Evolutionary conservation across 768 basidiomycete species (phyloP).

Genomic region (Dioszegia hungarica): DNA sequence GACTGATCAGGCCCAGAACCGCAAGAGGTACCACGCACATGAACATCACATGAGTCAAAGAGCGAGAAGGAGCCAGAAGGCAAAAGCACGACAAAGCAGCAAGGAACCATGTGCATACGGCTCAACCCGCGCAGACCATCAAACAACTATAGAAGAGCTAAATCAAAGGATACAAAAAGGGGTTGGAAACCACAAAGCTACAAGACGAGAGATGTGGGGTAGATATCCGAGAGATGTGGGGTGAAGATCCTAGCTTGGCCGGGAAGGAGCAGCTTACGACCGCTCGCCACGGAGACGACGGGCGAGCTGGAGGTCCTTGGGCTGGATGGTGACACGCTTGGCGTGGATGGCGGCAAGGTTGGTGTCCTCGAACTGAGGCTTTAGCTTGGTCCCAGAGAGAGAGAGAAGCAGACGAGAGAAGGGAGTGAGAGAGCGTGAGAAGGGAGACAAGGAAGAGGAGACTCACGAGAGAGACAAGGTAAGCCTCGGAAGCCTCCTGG

Average conservation of each 20-base stretch:
- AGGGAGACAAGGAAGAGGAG: too few species aligned
- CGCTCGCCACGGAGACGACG: slow-evolving; percentile 48
- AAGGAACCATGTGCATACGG: slow-evolving; percentile 4
- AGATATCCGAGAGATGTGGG: not conserved
- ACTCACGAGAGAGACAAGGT: slow-evolving; percentile 68
- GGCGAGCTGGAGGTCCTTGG: slow-evolving; percentile 53
- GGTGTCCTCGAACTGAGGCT: slow-evolving; percentile 57
- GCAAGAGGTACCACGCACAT: too few species aligned
- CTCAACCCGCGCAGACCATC: slow-evolving; percentile 10
- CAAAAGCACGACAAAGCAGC: not conserved
- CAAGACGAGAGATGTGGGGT: not conserved
- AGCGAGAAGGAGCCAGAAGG: too few species aligned
- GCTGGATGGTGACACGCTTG: slow-evolving; percentile 68
- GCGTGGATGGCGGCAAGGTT: slow-evolving; percentile 54
- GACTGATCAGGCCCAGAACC: too few species aligned
- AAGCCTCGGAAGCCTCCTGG: slow-evolving; percentile 60
- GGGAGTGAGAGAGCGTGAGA: too few species aligned
- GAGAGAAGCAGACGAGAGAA: slow-evolving; percentile 52
- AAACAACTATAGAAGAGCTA: not conserved
- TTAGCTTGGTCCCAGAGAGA: not conserved
- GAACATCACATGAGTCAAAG: too few species aligned
- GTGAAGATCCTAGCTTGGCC: not conserved
- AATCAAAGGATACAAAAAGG: slow-evolving; percentile 11
- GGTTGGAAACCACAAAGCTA: not conserved
- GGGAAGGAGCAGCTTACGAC: slow-evolving; percentile 20